These are phyloP conservation scores for Davidsoniella neocaledoniae DNA, from an alignment of 2,329 filamentous ascomycete genomes.

Conservation along the genomic window DNA sequence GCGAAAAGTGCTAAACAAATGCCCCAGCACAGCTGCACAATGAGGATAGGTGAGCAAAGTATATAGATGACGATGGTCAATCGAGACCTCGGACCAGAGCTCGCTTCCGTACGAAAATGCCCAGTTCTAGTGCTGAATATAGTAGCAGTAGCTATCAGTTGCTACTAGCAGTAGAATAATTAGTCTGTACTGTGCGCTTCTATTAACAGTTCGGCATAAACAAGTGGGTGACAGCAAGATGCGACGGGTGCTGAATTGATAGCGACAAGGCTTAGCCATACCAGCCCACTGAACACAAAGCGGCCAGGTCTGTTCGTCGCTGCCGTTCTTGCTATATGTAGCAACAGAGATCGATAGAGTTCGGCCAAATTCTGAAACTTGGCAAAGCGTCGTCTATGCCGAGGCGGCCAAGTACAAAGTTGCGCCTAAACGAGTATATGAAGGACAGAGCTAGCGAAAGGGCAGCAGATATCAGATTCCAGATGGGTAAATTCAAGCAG, in stretches of 20 bases:
- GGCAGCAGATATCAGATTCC: too few relatives aligned
- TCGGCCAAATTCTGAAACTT: background rate
- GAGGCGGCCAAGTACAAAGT: background rate
- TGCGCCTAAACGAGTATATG: background rate
- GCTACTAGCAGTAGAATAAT: too few relatives aligned
- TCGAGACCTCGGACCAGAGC: too few relatives aligned
- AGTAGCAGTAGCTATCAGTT: background rate
- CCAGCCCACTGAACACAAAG: background rate
- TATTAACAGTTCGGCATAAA: too few relatives aligned
- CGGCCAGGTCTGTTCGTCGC: background rate
- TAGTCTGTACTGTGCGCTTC: too few relatives aligned
- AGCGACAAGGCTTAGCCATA: background rate
- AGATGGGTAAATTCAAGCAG: background rate
- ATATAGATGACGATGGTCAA: too few relatives aligned
- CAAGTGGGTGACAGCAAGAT: background rate
- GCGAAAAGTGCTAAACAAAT: too few relatives aligned
- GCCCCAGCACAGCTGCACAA: too few relatives aligned
- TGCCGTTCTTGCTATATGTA: background rate
- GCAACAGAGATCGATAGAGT: background rate
- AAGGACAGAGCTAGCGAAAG: background rate
- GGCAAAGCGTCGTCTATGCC: background rate
- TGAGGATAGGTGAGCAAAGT: too few relatives aligned
- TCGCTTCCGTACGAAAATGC: too few relatives aligned
- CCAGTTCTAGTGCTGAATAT: too few relatives aligned
- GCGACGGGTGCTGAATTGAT: background rate